These are phyloP conservation scores for Solanum appendiculatum DNA, from an alignment of 257 asterid genomes.

Conservation along the genomic window DNA sequence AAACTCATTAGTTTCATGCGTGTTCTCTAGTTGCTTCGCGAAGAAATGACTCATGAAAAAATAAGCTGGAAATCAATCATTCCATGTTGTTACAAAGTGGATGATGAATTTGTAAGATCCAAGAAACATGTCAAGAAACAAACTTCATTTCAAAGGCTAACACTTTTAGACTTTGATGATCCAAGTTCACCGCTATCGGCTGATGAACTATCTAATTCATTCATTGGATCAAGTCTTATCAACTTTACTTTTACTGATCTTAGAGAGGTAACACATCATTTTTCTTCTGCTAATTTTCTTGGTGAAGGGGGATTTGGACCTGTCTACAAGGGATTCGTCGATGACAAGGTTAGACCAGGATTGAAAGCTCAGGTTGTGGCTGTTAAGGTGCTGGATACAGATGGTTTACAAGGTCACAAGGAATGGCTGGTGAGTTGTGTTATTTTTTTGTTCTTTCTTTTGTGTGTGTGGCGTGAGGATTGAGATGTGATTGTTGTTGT, in stretches of 20 bases:
- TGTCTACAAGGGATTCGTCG: background rate
- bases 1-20: background rate
- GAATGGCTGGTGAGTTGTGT: slow-evolving; percentile 3
- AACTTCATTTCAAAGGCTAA: slow-evolving; percentile 1
- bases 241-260: slow-evolving; percentile 1
- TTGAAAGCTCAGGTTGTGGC: slow-evolving; percentile 4
- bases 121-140: background rate
- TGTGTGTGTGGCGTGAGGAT: background rate
- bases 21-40: background rate
- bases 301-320: slow-evolving; percentile 8
- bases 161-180: background rate
- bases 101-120: background rate
- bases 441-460: background rate
- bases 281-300: background rate
- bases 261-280: background rate
- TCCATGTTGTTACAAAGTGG: slow-evolving; percentile 1
- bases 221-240: background rate
- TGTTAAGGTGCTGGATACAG: slow-evolving; percentile 2
- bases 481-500: background rate
- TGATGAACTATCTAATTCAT: slow-evolving; percentile 2
- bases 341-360: background rate
- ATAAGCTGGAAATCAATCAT: slow-evolving; percentile 1
- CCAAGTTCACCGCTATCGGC: slow-evolving; percentile 2
- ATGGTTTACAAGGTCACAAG: slow-evolving; percentile 7
- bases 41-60: background rate